Percentiles rank a stretch among this genome's conserved stretches.
These are phyloP conservation scores for Boletus tomentosulus DNA, from an alignment of 768 basidiomycete species.

Conservation along the genomic window DNA sequence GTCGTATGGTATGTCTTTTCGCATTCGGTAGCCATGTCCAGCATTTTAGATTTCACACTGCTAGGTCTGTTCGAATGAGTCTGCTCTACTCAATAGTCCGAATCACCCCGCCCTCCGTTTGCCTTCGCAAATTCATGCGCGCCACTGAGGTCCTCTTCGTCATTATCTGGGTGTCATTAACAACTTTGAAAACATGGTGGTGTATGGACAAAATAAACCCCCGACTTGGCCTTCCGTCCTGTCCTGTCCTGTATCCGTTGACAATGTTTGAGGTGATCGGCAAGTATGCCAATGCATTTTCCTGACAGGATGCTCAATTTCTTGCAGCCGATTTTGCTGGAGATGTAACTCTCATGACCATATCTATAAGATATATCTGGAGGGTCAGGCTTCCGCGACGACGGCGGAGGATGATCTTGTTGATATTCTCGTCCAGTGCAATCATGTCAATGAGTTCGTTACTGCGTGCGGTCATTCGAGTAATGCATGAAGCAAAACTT, in stretches of 20 bases:
- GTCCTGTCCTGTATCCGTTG: neutral
- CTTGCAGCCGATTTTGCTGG: neutral
- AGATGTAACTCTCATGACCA: slow-evolving; percentile 1
- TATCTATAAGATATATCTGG: slow-evolving; percentile 13
- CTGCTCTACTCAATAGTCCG: neutral
- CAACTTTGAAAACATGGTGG: neutral
- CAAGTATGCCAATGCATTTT: neutral
- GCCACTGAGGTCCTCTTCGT: neutral
- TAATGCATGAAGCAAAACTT: neutral
- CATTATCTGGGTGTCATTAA: neutral
- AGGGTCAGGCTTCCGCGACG: slow-evolving; percentile 10
- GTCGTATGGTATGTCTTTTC: neutral
- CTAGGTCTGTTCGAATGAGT: neutral
- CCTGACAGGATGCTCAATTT: neutral
- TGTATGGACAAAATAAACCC: neutral
- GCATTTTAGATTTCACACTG: neutral
- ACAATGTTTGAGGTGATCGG: neutral
- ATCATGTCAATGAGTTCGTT: slow-evolving; percentile 14
- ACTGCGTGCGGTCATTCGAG: neutral
- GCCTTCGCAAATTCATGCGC: neutral
- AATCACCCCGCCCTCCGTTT: neutral
- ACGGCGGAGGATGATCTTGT: slow-evolving; percentile 14
- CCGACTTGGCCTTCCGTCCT: neutral
- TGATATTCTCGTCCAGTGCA: slow-evolving; percentile 2
- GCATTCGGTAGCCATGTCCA: neutral